Conservation (phyloP, 2,329 filamentous ascomycete genomes). For the Botrytis cinerea region DNA sequence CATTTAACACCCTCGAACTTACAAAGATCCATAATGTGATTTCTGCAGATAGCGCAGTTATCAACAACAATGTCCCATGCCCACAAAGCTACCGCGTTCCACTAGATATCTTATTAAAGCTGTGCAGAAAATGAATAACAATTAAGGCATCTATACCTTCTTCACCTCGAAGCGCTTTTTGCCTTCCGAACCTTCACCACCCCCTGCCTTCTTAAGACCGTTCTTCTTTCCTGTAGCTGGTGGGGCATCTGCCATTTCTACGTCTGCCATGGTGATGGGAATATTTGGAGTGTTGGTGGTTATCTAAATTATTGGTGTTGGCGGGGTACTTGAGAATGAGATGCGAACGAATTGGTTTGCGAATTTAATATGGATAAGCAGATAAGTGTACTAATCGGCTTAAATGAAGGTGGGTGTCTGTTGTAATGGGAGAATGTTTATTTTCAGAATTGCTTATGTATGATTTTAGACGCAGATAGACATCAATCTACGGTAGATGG, state of each 20-base stretch:
- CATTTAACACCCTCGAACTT: constrained; percentile 42
- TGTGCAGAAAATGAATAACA: not conserved
- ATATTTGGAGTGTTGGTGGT: constrained; percentile 8
- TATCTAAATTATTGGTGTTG: constrained; percentile 19
- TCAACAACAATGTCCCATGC: constrained; percentile 99
- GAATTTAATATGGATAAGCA: not conserved
- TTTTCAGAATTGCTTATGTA: not conserved
- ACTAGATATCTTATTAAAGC: constrained; percentile 54
- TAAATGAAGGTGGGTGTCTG: not conserved
- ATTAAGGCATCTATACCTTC: constrained; percentile 64
- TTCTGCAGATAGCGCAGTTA: constrained; percentile 98
- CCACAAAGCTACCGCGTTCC: constrained; percentile 98
- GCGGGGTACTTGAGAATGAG: constrained; percentile 31
- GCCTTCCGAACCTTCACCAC: constrained; percentile 58
- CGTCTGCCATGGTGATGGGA: constrained; percentile 73
- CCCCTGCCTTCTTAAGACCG: constrained; percentile 51
- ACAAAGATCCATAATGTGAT: constrained; percentile 99
- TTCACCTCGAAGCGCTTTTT: constrained; percentile 99
- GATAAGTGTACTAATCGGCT: not conserved
- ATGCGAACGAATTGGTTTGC: constrained; percentile 9
- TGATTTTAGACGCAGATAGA: not conserved
- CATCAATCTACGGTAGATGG: not conserved
- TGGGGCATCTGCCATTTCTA: constrained; percentile 92
- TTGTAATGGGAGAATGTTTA: not conserved
- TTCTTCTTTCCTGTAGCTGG: constrained; percentile 56